Evolutionary conservation across 257 asterid species (phyloP), one percentile per base, ranked within the genome.

Genomic region (Nemophila menziesii): DNA sequence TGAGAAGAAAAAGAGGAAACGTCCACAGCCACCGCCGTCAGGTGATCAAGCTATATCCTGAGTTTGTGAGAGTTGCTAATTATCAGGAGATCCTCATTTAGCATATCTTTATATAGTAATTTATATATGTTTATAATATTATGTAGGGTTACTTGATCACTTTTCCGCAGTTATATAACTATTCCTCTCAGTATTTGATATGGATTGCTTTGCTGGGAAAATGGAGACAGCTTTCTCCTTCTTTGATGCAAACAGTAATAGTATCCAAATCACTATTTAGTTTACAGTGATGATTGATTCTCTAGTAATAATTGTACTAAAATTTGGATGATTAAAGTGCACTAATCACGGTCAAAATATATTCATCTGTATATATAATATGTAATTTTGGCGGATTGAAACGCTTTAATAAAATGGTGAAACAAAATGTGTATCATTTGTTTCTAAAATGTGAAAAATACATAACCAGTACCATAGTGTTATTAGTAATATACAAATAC

Each of bases 1-100:
- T 4, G 66, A 56, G 41, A 60, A 60, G 46, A 60, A 60, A 13
- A 29, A 29, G 7, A 10, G 36, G 36, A 29, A 29, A 13, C 36
- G 36, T 2, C 36, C 36, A 5, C 36, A 10, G 12, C 36, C 36
- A 29, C 36, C 36, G 7, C 36, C 36, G 2, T 13, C 36, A 29
- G 36, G 36, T 29, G 36, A n/a, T n/a, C n/a, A 29, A 29, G 36
- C 36, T 29, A 29, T 29, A 29, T 7, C 36, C 36, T 29, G 12
- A 29, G 12, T 29, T 24, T 24, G 33, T 24, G 33, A 24, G 33
- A 24, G 9, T 24, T 24, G 33, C n/a, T n/a, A n/a, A n/a, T n/a
- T n/a, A n/a, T n/a, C n/a, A n/a, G 33, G 33, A 9, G 33, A 24
- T 24, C 33, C 9, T 24, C 9, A 24, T 4, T 24, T 4, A 24